Conservation (phyloP, 495 filamentous ascomycete genomes). For the Tuber melanosporum region DNA sequence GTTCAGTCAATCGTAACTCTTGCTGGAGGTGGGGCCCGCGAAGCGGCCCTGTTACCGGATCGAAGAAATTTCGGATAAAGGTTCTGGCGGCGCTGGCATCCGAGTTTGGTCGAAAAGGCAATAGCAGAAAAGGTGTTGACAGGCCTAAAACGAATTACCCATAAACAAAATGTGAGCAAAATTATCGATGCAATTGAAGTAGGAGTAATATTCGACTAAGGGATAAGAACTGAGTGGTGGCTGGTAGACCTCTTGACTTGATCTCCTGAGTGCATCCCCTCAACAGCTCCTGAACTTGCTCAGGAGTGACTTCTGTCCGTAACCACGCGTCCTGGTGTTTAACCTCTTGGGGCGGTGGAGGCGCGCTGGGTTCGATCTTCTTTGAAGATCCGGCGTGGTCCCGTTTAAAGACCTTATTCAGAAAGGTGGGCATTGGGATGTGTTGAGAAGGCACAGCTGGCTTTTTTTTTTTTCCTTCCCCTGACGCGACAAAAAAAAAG, state of each 20-base stretch:
- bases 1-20: slow-evolving; percentile 87
- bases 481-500: slow-evolving; percentile 37
- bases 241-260: slow-evolving; percentile 78
- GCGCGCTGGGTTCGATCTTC: slow-evolving; percentile 22
- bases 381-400: slow-evolving; percentile 22
- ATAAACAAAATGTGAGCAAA: slow-evolving; percentile 25
- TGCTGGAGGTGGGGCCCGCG: slow-evolving; percentile 66
- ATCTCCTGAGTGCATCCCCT: slow-evolving; percentile 79
- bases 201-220: slow-evolving; percentile 9
- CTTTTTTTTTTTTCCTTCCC: neutral
- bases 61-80: slow-evolving; percentile 92
- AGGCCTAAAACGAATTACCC: slow-evolving; percentile 28
- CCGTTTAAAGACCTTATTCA: slow-evolving; percentile 40
- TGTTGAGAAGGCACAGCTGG: slow-evolving; percentile 9
- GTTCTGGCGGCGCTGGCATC: slow-evolving; percentile 84
- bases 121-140: slow-evolving; percentile 73
- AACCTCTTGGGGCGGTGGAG: slow-evolving; percentile 56
- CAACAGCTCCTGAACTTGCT: slow-evolving; percentile 84
- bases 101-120: slow-evolving; percentile 90
- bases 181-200: slow-evolving; percentile 4
- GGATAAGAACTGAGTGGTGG: slow-evolving; percentile 10
- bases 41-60: slow-evolving; percentile 48
- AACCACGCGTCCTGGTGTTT: slow-evolving; percentile 74
- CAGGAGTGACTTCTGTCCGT: slow-evolving; percentile 75
- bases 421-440: slow-evolving; percentile 40